Conservation (phyloP, 805 yeast species). For the Jamesozyma spencerorum region DNA sequence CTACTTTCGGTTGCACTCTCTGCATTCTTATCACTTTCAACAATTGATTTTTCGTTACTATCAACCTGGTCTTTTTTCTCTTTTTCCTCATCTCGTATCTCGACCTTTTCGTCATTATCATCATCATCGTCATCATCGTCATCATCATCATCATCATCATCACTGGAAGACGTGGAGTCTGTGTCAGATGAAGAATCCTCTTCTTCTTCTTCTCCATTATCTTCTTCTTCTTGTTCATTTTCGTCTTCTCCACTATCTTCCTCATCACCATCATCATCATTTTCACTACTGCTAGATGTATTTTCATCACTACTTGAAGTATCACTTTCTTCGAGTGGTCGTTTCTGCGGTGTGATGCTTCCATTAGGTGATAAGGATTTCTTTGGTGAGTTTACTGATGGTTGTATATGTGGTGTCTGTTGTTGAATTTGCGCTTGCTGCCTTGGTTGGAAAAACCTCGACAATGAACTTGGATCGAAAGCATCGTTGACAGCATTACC, state of each 20-base stretch:
- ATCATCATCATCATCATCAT: background rate
- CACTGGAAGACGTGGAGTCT: background rate
- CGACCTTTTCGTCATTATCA: background rate
- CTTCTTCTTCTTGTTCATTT: conserved; percentile 36
- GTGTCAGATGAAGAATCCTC: background rate
- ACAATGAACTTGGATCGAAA: conserved; percentile 30
- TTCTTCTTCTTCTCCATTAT: conserved; percentile 35
- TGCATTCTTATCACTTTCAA: background rate
- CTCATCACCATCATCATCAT: conserved; percentile 33
- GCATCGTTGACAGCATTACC: conserved; percentile 4
- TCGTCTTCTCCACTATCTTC: conserved; percentile 35
- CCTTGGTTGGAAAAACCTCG: conserved; percentile 30
- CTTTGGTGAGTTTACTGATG: conserved; percentile 9
- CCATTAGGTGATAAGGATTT: background rate
- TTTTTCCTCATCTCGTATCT: background rate
- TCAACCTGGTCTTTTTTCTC: background rate
- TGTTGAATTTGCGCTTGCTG: conserved; percentile 16
- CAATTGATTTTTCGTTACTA: no score
- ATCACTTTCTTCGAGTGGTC: conserved; percentile 9
- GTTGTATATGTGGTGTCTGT: conserved; percentile 15
- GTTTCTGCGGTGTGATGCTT: conserved; percentile 18
- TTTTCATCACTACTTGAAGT: conserved; percentile 6
- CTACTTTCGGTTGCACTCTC: no score
- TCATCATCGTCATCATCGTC: background rate
- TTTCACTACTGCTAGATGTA: conserved; percentile 9